Evolutionary conservation across 306 rosid genomes (phyloP).

Genomic region (Herpetospermum pedunculosum): DNA sequence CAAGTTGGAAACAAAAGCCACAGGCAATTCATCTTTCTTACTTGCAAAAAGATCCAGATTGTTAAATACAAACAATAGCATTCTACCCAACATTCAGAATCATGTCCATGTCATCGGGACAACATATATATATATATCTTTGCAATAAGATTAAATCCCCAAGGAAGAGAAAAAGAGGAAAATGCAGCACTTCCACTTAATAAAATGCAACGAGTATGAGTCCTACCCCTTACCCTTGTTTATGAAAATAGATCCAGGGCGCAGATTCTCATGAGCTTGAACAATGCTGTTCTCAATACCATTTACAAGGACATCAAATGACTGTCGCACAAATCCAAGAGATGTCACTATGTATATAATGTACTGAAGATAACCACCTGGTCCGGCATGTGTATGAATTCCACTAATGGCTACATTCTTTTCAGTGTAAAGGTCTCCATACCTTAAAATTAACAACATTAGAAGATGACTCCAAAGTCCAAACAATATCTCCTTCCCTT

Average conservation of each 20-base stretch:
- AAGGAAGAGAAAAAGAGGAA: not conserved
- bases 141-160: not conserved
- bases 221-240: slow-evolving; percentile 45
- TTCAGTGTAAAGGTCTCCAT: slow-evolving; percentile 71
- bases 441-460: slow-evolving; percentile 24
- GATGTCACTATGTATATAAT: slow-evolving; percentile 73
- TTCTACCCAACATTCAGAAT: not conserved
- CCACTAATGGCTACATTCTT: slow-evolving; percentile 93
- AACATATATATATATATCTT: not conserved
- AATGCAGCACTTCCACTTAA: not conserved
- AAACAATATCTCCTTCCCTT: not conserved
- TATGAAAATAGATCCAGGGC: slow-evolving; percentile 62
- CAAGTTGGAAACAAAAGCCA: slow-evolving; percentile 16
- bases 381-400: slow-evolving; percentile 91
- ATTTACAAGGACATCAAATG: slow-evolving; percentile 76
- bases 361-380: slow-evolving; percentile 98
- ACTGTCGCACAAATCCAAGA: slow-evolving; percentile 81
- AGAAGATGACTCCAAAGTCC: not conserved
- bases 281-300: slow-evolving; percentile 82
- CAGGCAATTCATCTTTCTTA: slow-evolving; percentile 1
- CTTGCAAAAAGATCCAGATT: not conserved
- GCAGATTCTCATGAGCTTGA: slow-evolving; percentile 80
- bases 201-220: not conserved
- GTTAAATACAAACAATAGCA: not conserved
- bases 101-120: not conserved